phyloP scores from a whole-genome alignment of 176 grass and related monocot species.

The Eragrostis curvula region DNA sequence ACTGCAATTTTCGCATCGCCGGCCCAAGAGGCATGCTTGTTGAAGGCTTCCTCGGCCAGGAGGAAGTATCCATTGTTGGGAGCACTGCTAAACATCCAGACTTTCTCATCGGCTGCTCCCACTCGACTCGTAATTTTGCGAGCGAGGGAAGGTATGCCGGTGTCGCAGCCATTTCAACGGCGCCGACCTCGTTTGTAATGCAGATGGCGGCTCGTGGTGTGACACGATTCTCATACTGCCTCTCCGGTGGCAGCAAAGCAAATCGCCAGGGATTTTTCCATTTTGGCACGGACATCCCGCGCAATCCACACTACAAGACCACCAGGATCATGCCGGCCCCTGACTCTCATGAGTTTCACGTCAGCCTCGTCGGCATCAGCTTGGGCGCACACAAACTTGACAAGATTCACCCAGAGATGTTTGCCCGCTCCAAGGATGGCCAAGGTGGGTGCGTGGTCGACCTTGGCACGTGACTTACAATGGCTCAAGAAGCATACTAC shows the following conservation, averaged over 20 bases:
- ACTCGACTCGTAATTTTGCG: neutral
- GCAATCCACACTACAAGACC: neutral
- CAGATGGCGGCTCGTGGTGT: neutral
- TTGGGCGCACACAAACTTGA: neutral
- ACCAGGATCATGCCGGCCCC: neutral
- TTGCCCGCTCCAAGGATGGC: neutral
- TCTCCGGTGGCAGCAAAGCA: neutral
- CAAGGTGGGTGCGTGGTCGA: neutral
- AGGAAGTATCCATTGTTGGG: too few relatives aligned
- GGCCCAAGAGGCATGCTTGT: neutral
- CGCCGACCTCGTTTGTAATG: neutral
- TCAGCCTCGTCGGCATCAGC: slow-evolving; percentile 8
- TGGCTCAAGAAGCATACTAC: neutral
- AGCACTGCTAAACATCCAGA: too few relatives aligned
- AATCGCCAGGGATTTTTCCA: neutral
- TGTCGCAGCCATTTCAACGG: too few relatives aligned
- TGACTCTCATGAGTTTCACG: neutral
- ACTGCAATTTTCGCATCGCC: neutral
- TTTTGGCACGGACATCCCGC: neutral
- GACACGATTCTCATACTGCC: neutral
- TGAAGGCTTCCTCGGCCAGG: neutral
- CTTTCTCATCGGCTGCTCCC: neutral
- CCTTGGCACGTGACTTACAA: neutral
- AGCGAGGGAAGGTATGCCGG: neutral
- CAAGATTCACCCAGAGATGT: neutral